A percentile compares a stretch with the other conserved stretches of the same genome.
Evolutionary conservation across 2,329 filamentous ascomycete species (phyloP).

Genomic region (Verticillium nonalfalfae): DNA sequence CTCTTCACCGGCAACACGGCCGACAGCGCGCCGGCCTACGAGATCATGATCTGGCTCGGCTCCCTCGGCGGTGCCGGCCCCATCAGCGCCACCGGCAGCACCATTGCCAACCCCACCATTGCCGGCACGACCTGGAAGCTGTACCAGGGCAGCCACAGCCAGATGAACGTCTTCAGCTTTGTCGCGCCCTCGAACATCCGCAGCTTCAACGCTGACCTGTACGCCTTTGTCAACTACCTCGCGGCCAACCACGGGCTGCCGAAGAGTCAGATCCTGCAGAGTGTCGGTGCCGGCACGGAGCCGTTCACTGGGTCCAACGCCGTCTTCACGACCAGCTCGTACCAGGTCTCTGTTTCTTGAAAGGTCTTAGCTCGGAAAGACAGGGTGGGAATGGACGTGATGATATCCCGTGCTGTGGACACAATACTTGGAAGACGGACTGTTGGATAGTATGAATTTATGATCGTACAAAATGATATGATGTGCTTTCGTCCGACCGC

Average conservation of each 20-base stretch:
- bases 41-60: constrained; percentile 61
- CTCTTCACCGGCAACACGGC: constrained; percentile 47
- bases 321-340: constrained; percentile 13
- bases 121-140: constrained; percentile 50
- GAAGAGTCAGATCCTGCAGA: constrained; percentile 22
- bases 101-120: constrained; percentile 47
- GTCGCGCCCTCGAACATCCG: constrained; percentile 32
- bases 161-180: constrained; percentile 54
- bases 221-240: constrained; percentile 52
- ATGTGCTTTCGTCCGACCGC: background rate
- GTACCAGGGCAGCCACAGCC: constrained; percentile 54
- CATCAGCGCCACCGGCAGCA: constrained; percentile 39
- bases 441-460: background rate
- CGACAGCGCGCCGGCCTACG: constrained; percentile 40
- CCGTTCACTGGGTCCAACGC: constrained; percentile 43
- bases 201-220: constrained; percentile 50
- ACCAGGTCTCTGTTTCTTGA: constrained; percentile 5
- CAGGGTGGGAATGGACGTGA: too few species aligned
- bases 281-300: constrained; percentile 49
- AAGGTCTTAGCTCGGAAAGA: too few species aligned
- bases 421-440: background rate
- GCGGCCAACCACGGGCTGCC: constrained; percentile 38
- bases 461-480: background rate
- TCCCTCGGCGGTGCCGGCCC: constrained; percentile 52
- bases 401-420: background rate